Percentiles rank a stretch among this genome's conserved stretches.
Conservation (phyloP, 2,329 filamentous ascomycete species). For the Xylariaceae sp. region DNA sequence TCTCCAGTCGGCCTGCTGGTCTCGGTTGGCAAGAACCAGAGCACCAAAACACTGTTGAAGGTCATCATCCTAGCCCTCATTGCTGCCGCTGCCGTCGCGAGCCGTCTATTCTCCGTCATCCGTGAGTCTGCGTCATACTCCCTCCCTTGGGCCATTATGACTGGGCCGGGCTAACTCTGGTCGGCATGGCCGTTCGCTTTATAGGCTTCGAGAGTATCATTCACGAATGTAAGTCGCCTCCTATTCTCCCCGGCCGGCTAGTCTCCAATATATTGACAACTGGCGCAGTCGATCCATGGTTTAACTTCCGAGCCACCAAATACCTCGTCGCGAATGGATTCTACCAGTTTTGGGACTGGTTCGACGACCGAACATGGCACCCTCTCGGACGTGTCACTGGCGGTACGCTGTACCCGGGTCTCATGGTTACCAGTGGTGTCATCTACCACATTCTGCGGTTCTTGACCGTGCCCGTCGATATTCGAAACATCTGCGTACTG, state of each 20-base stretch:
- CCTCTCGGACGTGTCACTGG: conserved; percentile 96
- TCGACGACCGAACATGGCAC: conserved; percentile 99
- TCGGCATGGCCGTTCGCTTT: neutral
- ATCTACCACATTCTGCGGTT: conserved; percentile 93
- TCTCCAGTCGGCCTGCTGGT: conserved; percentile 39
- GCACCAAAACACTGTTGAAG: conserved; percentile 76
- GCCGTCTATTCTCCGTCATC: conserved; percentile 96
- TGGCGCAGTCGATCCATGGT: conserved; percentile 89
- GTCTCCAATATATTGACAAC: conserved; percentile 7
- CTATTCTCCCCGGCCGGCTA: neutral
- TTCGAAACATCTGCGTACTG: conserved; percentile 96
- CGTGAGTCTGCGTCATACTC: conserved; percentile 53
- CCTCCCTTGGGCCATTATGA: too few relatives aligned
- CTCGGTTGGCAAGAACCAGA: conserved; percentile 74
- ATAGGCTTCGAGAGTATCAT: conserved; percentile 97
- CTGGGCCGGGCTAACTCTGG: too few relatives aligned
- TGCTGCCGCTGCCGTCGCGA: conserved; percentile 84
- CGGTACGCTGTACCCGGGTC: conserved; percentile 94
- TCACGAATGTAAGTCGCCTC: conserved; percentile 79
- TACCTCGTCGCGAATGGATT: conserved; percentile 96
- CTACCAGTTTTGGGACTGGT: conserved; percentile 99
- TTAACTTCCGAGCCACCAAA: conserved; percentile 98
- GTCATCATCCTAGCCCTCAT: conserved; percentile 88
- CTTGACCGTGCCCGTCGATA: conserved; percentile 89
- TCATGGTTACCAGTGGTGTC: conserved; percentile 97